Base-by-base conservation (phyloP, 2,329 filamentous ascomycete species). In the Colletotrichum sp. region DNA sequence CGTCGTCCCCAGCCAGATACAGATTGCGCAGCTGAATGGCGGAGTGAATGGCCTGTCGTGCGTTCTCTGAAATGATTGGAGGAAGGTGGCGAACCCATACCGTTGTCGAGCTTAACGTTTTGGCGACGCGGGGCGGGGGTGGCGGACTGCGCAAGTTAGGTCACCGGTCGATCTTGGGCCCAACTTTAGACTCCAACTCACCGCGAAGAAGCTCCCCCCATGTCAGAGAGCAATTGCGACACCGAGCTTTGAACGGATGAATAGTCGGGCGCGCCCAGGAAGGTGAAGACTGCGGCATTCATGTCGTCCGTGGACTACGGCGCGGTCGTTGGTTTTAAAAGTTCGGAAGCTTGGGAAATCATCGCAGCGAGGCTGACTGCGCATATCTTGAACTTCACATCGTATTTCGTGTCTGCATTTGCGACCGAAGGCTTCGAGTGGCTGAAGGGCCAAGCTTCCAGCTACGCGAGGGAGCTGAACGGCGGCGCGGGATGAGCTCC, bases 51-150 rank as follows among this genome's bases (percentile, higher is more conserved):
- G 59, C 77, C 34, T 75, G 63, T 34, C 28, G 39, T 12, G 76
- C 64, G 22, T 30, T 63, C n/a, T 68, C 26, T 30, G 71, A 77
- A 36, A 77, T 75, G 52, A 77, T 68, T 9, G 76, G 78, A n/a
- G 78, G 77, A 6, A 78, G 72, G 34, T 79, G 72, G 57, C 68
- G 64, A 57, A 77, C 48, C 72, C 65, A 72, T 8, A 68, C 59
- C 24, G 72, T 78, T n/a, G 71, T 72, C 32, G 68, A 74, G 3
- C 36, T 60, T 24, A 77, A 69, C 52, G 68, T 75, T 59, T 69
- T 76, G n/a, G 77, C 57, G 22, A 74, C 65, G 22, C 68, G 75
- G 39, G 71, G 76, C 44, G 57, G 65, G 68, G 63, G 68, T 44
- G 66, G 65, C 44, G 71, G 71, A 62, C 71, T 76, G 66, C 13